Percentiles rank a stretch among this genome's conserved stretches.
phyloP scores from a whole-genome alignment of 345 rosid genomes.

The Dimocarpus longan region DNA sequence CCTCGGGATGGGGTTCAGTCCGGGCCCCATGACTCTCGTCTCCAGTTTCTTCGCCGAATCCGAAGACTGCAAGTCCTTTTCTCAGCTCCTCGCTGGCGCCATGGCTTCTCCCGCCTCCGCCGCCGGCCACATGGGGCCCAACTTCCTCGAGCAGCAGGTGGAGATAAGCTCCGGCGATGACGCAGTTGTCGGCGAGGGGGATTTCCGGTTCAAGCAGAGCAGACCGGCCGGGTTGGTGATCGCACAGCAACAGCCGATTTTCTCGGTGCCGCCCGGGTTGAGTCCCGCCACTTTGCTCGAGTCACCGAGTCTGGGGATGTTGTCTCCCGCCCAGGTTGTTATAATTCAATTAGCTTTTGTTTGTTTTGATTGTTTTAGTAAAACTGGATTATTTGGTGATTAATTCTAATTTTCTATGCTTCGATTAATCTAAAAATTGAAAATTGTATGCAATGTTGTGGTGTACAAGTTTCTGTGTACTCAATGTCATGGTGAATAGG shows the following conservation, averaged over 20 bases:
- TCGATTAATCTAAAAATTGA: neutral
- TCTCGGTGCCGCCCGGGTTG: conserved; percentile 50
- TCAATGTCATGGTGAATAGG: too few relatives aligned
- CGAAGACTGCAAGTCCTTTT: conserved; percentile 72
- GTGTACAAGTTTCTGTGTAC: too few relatives aligned
- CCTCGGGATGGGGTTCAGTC: conserved; percentile 60
- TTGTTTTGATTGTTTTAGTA: neutral
- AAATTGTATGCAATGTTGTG: too few relatives aligned
- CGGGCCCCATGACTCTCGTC: conserved; percentile 89
- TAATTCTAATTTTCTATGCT: neutral
- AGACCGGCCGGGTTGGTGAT: conserved; percentile 54
- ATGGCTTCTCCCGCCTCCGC: conserved; percentile 63
- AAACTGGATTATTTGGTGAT: neutral
- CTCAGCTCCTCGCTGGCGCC: conserved; percentile 87
- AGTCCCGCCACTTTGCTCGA: conserved; percentile 60
- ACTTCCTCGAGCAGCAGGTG: conserved; percentile 6
- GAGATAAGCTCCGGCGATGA: conserved; percentile 24
- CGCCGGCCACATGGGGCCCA: conserved; percentile 21
- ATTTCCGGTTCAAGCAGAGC: conserved; percentile 45
- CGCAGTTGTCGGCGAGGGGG: conserved; percentile 30
- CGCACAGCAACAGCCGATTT: conserved; percentile 49
- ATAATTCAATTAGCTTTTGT: neutral
- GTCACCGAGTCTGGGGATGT: conserved; percentile 74
- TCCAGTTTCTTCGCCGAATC: conserved; percentile 69
- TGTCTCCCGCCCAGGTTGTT: conserved; percentile 66